Base-by-base conservation (phyloP, 2,329 filamentous ascomycete species). In the Geosmithia flava region DNA sequence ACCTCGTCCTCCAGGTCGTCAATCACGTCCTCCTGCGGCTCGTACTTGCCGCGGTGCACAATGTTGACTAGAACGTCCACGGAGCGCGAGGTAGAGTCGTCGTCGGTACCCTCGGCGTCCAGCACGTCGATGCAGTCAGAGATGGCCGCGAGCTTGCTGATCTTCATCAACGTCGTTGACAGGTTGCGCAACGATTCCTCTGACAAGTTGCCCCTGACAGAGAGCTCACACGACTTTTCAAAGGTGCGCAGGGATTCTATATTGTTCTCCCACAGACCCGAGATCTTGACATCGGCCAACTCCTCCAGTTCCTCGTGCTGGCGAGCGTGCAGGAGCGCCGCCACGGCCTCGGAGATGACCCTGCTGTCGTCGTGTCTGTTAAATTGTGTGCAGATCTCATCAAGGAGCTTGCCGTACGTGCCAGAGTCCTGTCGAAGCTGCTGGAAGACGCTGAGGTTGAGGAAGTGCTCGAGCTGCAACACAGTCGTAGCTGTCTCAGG, bases 321-420 rank as follows among this genome's bases (percentile, higher is more conserved):
- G 53, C 87, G 83, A 8, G 91, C 89, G 60, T 94, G 88, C 30
- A 95, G 68, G 39, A 98, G 78, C 5, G 90, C 87, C 20, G 81
- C 75, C 27, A 85, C 84, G 15, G 89, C 91, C 63, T 96, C 90
- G 11, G 81, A 80, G 44, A 98, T 73, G 17, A 97, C 90, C 48
- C 79, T 78, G 56, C 87, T 85, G 58, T 95, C 87, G 42, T 87
- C 86, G 59, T 98, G 93, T n/a, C 88, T 81, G 56, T 85, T 81
- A 67, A 98, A 97, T 57, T 98, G 93, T 50, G 87, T 88, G 62
- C 87, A 89, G 56, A 97, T 88, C 58, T 96, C 90, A 55, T 95
- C 89, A 1, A 98, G 71, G 29, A 97, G 69, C 20, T 83, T 80
- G 7, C 83, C 79, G 59, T 94, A 95, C 2, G 81, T 83, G 2